These are phyloP conservation scores for Diaporthe australafricana DNA, from an alignment of 2,329 filamentous ascomycete genomes.

Conservation along the genomic window DNA sequence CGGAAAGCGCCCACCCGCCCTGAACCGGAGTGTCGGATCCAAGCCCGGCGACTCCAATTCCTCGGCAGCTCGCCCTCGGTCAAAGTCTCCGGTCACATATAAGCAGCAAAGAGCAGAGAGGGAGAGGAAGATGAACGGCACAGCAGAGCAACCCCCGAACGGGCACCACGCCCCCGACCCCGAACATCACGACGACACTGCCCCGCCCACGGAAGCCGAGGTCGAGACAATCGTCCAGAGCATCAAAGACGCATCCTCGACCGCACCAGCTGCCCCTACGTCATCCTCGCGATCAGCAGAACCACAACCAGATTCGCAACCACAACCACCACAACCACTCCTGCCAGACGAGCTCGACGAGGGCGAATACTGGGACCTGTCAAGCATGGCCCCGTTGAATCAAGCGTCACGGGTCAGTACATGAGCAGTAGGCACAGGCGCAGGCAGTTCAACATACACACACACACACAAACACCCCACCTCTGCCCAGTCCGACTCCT, in stretches of 20 bases:
- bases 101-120: neutral
- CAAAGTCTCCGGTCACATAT: neutral
- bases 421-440: conserved; percentile 10
- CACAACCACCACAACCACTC: conserved; percentile 19
- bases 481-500: neutral
- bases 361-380: conserved; percentile 68
- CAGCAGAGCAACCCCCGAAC: conserved; percentile 23
- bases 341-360: conserved; percentile 42
- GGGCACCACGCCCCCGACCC: conserved; percentile 10
- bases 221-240: conserved; percentile 40
- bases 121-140: conserved; percentile 26
- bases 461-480: neutral
- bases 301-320: neutral
- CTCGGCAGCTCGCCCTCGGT: conserved; percentile 6
- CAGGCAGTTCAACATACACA: neutral
- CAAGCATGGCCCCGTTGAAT: conserved; percentile 68
- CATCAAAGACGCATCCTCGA: conserved; percentile 38
- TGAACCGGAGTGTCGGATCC: conserved; percentile 23
- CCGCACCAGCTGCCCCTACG: conserved; percentile 32
- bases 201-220: conserved; percentile 36
- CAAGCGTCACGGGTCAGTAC: conserved; percentile 64
- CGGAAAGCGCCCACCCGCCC: neutral
- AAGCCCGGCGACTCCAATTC: conserved; percentile 18
- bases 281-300: conserved; percentile 17
- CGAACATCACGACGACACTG: conserved; percentile 17